Base-by-base conservation (phyloP, 2,329 filamentous ascomycete species). In the Talaromyces pinophilus region DNA sequence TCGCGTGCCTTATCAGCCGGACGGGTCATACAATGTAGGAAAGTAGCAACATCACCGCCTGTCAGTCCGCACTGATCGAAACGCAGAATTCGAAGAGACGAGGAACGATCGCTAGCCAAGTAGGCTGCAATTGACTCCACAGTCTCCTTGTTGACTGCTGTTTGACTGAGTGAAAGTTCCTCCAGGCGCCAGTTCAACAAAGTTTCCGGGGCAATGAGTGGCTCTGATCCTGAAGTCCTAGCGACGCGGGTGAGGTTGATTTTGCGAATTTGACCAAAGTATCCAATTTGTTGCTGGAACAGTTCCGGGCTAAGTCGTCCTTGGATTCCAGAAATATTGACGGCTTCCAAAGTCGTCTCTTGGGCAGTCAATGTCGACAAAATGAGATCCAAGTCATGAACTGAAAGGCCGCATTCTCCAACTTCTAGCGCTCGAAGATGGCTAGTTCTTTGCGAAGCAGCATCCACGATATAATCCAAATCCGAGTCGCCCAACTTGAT, bases 401-500 rank as follows among this genome's bases (percentile, higher is more conserved):
- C 77, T n/a, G 80, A 81, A 44, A 83, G 67, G n/a, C 79, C 79
- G 65, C 89, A 91, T 54, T 86, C 83, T 61, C 87, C 87, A 64
- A 90, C 82, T 71, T 91, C 89, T 19, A 92, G 80, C 1, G 88
- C 89, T 59, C 89, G 86, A 63, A 92, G 81, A 71, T 89, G 87
- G 65, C 88, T 89, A 30, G 81, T 81, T 69, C 84, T 82, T 67
- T 90, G 87, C 1, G 88, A 88, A 10, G 88, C 86, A n/a, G 88
- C 88, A 69, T 88, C 88, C 54, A 90, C 87, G 55, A 90, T 72
- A 71, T 81, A 83, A 69, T 91, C 89, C 63, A 91, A 79, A 76
- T 92, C 90, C 0, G 87, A 87, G 63, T 92, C 89, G 48, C 87
- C 88, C n/a, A 92, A 83, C 67, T 86, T 84, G 68, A 91, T 89